A percentile compares a stretch with the other conserved stretches of the same genome.
Evolutionary conservation across 1,139 yeast species (phyloP).

Genomic region (Lodderomyces margitis): DNA sequence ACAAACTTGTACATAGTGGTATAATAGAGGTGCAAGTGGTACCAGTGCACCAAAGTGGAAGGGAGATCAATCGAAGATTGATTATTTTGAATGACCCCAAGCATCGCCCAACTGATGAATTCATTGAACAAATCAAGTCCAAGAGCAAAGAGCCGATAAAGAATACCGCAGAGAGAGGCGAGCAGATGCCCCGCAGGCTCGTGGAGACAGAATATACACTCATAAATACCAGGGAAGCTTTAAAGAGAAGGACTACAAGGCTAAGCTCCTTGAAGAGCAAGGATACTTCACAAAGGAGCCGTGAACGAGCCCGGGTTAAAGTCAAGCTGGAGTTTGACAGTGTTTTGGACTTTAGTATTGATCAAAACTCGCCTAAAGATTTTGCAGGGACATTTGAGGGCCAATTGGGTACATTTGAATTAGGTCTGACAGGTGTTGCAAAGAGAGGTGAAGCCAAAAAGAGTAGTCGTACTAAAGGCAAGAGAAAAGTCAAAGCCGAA

Average conservation of each 20-base stretch:
- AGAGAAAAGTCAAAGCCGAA: background rate
- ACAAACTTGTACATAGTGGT: slow-evolving; percentile 22
- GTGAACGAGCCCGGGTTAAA: slow-evolving; percentile 2
- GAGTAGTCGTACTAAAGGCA: background rate
- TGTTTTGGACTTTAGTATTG: background rate
- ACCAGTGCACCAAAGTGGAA: slow-evolving; percentile 29
- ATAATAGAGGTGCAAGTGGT: slow-evolving; percentile 30
- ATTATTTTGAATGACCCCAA: slow-evolving; percentile 30
- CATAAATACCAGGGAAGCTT: slow-evolving; percentile 1
- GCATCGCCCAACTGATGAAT: slow-evolving; percentile 27
- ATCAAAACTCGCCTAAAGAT: background rate
- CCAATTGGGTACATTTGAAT: background rate
- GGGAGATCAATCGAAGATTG: slow-evolving; percentile 30
- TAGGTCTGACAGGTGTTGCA: no score
- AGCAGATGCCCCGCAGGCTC: background rate
- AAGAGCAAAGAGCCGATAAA: background rate
- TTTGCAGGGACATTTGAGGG: background rate
- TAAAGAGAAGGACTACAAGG: background rate
- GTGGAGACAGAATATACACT: background rate
- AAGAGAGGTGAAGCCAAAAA: background rate
- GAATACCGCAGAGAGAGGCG: background rate
- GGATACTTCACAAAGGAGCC: background rate
- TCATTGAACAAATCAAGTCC: slow-evolving; percentile 24
- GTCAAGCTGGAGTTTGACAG: slow-evolving; percentile 17
- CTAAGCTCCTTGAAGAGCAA: slow-evolving; percentile 1